Conservation (phyloP, 169 alveolate genomes). For the Eimeria tenella region DNA sequence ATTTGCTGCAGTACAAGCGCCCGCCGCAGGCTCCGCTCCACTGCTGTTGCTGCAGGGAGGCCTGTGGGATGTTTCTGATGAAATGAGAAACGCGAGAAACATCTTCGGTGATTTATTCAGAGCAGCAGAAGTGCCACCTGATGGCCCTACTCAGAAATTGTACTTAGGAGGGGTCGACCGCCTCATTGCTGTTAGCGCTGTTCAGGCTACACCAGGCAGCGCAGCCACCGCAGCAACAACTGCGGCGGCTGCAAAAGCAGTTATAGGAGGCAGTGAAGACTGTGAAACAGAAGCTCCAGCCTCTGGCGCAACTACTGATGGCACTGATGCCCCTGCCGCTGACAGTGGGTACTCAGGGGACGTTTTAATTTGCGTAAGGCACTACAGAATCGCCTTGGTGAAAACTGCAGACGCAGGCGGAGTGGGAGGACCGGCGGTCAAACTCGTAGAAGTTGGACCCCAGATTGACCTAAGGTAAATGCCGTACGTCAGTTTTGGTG, state of each 20-base stretch:
- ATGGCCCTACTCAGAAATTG: background rate
- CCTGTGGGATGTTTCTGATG: constrained; percentile 39
- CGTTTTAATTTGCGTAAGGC: constrained; percentile 28
- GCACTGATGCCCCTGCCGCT: background rate
- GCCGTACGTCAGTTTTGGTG: background rate
- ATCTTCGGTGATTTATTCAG: constrained; percentile 68
- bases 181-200: constrained; percentile 63
- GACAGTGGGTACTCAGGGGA: background rate
- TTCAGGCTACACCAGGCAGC: constrained; percentile 1
- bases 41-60: constrained; percentile 77
- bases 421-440: constrained; percentile 52
- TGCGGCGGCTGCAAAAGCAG: background rate
- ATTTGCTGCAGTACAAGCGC: constrained; percentile 41
- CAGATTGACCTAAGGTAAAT: constrained; percentile 66
- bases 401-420: background rate
- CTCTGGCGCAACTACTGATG: background rate
- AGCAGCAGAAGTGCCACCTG: background rate
- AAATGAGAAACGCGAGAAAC: constrained; percentile 28
- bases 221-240: background rate
- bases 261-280: background rate
- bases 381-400: constrained; percentile 50
- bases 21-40: constrained; percentile 65
- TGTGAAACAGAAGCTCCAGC: constrained; percentile 14
- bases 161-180: constrained; percentile 59
- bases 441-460: constrained; percentile 72